Base-by-base conservation (phyloP, 2,329 filamentous ascomycete species). In the Penicillium sp. region DNA sequence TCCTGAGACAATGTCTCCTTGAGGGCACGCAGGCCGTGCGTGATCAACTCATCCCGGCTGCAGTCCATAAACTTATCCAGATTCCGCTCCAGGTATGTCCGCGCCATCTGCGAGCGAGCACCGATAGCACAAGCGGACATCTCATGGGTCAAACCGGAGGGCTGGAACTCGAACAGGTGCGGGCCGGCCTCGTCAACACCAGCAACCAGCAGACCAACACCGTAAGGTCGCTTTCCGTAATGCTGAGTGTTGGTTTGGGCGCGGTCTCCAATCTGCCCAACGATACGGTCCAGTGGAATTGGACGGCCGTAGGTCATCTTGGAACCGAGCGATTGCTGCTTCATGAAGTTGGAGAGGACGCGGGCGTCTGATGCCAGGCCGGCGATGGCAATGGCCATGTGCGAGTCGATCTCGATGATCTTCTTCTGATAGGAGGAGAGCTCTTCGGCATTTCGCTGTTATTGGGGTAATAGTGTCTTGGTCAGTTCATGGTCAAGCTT, bases 311-410 rank as follows among this genome's bases (percentile, higher is more conserved):
- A 98, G 57, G 92, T 96, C 69, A 99, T 88, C 77, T 93, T 92
- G 70, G 95, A 93, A 71, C 91, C 90, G 71, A 99, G 91, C 63
- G 92, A 96, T 81, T 98, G 95, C 81, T 96, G 92, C 83, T 97
- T 98, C 93, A 99, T 98, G 83, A 97, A 99, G 86, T 99, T 99
- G 83, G 93, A 97, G 69, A 99, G 92, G 69, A 99, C 95, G 72
- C 95, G 95, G 74, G 93, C 95, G 78, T 99, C 95, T 58, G 93
- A 97, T 66, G 95, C 95, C 62, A 99, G 91, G 69, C 95, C 95
- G 67, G 95, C 95, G 71, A 99, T 96, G 71, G 93, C 92, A 71
- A 99, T 88, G 67, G 93, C 95, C 69, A 95, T 89, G 79, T 99
- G 95, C 71, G 93, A 91, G 78, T 99, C 95, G 80, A 99, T 89